phyloP scores from a whole-genome alignment of 2,329 filamentous ascomycete species.

The Aotearoamyces nothofagi region DNA sequence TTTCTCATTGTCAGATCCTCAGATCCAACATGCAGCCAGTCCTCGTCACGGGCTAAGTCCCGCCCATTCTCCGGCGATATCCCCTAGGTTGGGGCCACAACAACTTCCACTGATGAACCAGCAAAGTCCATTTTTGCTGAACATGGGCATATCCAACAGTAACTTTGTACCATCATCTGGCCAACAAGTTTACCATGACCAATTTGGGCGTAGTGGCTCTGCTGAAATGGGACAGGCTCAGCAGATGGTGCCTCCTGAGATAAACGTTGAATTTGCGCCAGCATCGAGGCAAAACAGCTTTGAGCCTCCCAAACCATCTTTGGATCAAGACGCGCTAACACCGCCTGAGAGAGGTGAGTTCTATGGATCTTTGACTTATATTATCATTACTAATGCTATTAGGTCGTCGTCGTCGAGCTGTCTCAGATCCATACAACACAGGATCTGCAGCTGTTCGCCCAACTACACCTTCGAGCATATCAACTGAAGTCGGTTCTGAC shows the following conservation, averaged over 20 bases:
- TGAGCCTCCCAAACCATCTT: conserved; percentile 46
- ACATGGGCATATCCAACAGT: conserved; percentile 29
- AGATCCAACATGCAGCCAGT: conserved; percentile 34
- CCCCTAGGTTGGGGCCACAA: conserved; percentile 43
- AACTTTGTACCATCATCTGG: conserved; percentile 28
- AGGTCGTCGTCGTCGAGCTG: conserved; percentile 20
- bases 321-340: conserved; percentile 63
- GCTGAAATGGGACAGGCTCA: conserved; percentile 52
- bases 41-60: conserved; percentile 65
- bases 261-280: conserved; percentile 86
- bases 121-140: conserved; percentile 22
- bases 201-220: conserved; percentile 28
- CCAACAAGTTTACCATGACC: conserved; percentile 37
- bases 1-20: conserved; percentile 64
- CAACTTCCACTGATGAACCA: conserved; percentile 36
- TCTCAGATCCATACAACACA: conserved; percentile 20
- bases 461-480: conserved; percentile 34
- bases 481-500: conserved; percentile 36
- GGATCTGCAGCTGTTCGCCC: conserved; percentile 27
- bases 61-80: conserved; percentile 57
- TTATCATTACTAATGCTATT: conserved; percentile 8
- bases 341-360: conserved; percentile 57
- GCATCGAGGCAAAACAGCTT: conserved; percentile 51
- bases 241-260: conserved; percentile 80
- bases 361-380: not conserved